Base-by-base conservation (phyloP, 106 monocot genomes). In the Allium cepa region DNA sequence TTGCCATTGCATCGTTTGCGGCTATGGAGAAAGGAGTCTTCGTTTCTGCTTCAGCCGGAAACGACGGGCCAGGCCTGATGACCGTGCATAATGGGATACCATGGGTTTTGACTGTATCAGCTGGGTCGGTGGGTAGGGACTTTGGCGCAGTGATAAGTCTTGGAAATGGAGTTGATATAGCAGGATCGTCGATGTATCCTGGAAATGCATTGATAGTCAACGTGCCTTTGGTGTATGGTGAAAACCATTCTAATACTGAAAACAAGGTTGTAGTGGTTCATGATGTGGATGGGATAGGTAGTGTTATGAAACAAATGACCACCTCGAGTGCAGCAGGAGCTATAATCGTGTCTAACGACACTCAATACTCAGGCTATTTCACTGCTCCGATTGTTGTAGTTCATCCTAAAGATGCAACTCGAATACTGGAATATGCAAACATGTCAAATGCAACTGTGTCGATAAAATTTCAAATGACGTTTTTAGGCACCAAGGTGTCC, bases 381-480 rank as follows among this genome's bases (percentile, higher is more conserved):
- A 4, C 7, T 13, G 45, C 46, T 63, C 63, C 63, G 2, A 13
- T 47, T 9, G 14, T 63, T 22, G 14, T 63, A 63, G 46, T 63
- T 15, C 45, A 47, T 47, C 12, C 63, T 13, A 12, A 46, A 16
- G 63, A 46, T 22, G 63, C 46, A 63, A 15, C 47, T 10, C 46
- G 27, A 7, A 8, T 63, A 47, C 63, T 63, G 8, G 47, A 46
- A 7, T 63, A 63, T 63, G 63, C 46, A 8, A 36, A 63, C 46
- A 47, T 13, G 49, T 1, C 68, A 1, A 60, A 73, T 67, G 69
- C 87, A 6, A 82, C 64, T 8, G 84, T 67, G 4, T 82, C 66
- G 17, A 14, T 87, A n/a, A 28, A 68, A 62, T 91, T 87, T 70
- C 55, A 70, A n/a, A 14, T 55, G 57, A 91, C 91, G 5, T 45